Base-by-base conservation (phyloP, 2,329 filamentous ascomycete genomes). In the Colletotrichum magnum region DNA sequence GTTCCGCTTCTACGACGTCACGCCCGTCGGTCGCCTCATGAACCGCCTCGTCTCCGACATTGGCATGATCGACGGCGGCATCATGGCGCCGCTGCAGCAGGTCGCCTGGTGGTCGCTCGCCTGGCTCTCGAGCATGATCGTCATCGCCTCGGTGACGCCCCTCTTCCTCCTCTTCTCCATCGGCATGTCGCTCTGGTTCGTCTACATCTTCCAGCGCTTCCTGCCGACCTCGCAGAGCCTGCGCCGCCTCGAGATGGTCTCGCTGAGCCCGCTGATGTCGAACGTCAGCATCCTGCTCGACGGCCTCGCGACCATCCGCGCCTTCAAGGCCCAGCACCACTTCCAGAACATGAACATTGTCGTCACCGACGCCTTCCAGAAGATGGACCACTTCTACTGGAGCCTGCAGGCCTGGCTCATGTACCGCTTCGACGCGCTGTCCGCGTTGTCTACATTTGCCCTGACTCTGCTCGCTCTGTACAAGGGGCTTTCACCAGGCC, bases 371-470 rank as follows among this genome's bases (percentile, higher is more conserved):
- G 90, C 90, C 18, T 97, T 97, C 77, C 95, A 97, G 78, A 94
- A 94, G 77, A 96, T 97, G 87, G 95, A 98, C 75, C 95, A 98
- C 78, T 97, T 97, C 81, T 97, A 97, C 81, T 97, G 94, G 92
- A 93, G 91, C 68, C 85, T 97, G 51, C 94, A 97, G 73, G 89
- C 90, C 7, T 97, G 94, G 94, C 85, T 97, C 2, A 90, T 91
- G 77, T 94, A 92, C 75, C 90, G 94, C 13, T 95, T 96, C 64
- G 91, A 94, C 73, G 79, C 84, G 9, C 81, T 95, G 6, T 94
- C 94, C 0, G 92, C 92, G 0, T 77, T 88, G 4, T 93, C 93
- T 7, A 94, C 93, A 0, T 92, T 95, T 68, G 81, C 89, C 0
- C 82, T 97, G 59, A 93, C 94, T 1, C 78, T 91, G 2, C 87